Conservation (phyloP, 2,329 filamentous ascomycete genomes). For the Calonectria multiphialidica region DNA sequence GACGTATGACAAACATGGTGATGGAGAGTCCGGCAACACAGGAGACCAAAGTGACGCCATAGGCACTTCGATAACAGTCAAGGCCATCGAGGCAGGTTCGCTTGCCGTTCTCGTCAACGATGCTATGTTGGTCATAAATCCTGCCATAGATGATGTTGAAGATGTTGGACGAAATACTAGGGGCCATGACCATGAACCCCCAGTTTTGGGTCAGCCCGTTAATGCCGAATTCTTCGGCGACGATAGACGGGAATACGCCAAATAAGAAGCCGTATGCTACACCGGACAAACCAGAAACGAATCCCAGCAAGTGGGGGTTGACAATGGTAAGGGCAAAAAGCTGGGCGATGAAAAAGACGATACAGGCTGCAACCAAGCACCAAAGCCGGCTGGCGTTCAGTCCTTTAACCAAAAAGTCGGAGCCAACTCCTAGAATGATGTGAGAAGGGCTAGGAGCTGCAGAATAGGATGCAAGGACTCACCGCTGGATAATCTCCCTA, state of each 20-base stretch:
- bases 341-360: constrained; percentile 85
- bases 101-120: constrained; percentile 76
- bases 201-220: constrained; percentile 93
- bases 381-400: constrained; percentile 87
- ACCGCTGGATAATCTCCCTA: constrained; percentile 84
- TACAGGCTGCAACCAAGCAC: constrained; percentile 85
- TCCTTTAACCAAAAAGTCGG: constrained; percentile 87
- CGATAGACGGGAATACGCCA: constrained; percentile 90
- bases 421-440: constrained; percentile 77
- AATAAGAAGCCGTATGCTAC: constrained; percentile 94
- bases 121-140: constrained; percentile 85
- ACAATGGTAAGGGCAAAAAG: constrained; percentile 79
- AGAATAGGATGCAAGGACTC: constrained; percentile 42
- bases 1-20: constrained; percentile 77
- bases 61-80: constrained; percentile 84
- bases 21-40: constrained; percentile 77
- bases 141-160: constrained; percentile 93
- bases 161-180: constrained; percentile 87
- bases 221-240: constrained; percentile 92
- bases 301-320: constrained; percentile 81
- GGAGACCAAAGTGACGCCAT: constrained; percentile 80
- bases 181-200: constrained; percentile 93
- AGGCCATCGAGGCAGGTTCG: constrained; percentile 82
- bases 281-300: constrained; percentile 87
- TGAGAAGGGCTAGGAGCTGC: neutral